phyloP scores from a whole-genome alignment of 2,329 filamentous ascomycete species.

The Aspergillus latus region DNA sequence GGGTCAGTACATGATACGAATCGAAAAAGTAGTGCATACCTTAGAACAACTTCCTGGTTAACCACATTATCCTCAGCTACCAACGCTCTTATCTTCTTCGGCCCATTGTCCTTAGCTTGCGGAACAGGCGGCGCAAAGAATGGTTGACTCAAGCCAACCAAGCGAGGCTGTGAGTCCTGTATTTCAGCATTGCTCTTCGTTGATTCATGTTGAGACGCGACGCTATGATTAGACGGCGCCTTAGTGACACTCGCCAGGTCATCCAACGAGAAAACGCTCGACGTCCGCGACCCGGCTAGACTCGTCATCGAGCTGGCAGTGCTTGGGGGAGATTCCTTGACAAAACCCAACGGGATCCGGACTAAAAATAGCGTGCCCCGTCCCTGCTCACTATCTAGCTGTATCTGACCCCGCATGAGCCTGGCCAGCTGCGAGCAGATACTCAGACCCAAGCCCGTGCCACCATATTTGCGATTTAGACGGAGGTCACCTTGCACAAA shows the following conservation, averaged over 20 bases:
- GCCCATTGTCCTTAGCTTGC: constrained; percentile 58
- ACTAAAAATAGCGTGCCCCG: constrained; percentile 79
- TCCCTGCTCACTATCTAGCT: constrained; percentile 68
- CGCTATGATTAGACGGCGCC: constrained; percentile 24
- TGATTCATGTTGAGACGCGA: constrained; percentile 19
- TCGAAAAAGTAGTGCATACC: not conserved
- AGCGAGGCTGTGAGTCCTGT: constrained; percentile 66
- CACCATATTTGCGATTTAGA: constrained; percentile 84
- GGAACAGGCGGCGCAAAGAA: constrained; percentile 58
- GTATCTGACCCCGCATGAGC: constrained; percentile 78
- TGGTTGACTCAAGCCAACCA: constrained; percentile 79
- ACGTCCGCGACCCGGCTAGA: constrained; percentile 30
- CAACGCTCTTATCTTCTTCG: constrained; percentile 69
- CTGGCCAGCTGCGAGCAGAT: constrained; percentile 85
- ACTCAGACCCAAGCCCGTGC: constrained; percentile 81
- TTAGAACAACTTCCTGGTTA: constrained; percentile 60
- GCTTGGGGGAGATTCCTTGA: constrained; percentile 62
- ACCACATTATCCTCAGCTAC: constrained; percentile 78
- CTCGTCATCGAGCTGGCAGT: constrained; percentile 24
- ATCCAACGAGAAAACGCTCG: constrained; percentile 31
- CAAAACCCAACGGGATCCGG: constrained; percentile 75
- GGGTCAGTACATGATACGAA: not conserved
- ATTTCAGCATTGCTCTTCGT: constrained; percentile 51
- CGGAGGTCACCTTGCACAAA: constrained; percentile 92
- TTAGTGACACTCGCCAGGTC: constrained; percentile 26